Evolutionary conservation across 148 eudicot genomes (phyloP), one percentile per base, ranked within the genome.

Genomic region (Vaccinium macrocarpon): DNA sequence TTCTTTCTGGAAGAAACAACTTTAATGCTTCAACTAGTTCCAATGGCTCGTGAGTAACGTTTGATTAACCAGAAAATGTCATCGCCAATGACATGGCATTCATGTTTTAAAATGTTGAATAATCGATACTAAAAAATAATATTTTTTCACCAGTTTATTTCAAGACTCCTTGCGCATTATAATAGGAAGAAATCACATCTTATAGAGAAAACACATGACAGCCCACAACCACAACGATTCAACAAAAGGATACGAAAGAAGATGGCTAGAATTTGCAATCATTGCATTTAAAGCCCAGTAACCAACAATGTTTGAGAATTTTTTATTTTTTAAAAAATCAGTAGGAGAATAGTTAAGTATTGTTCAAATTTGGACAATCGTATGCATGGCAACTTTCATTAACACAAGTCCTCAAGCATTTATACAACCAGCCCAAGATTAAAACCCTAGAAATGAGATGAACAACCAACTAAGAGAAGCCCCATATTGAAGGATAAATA

Each of bases 21-120:
- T 48, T 78, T 25, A 51, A 78, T 78, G 61, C 81, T 78, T 52
- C 23, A 78, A 52, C 35, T 13, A 78, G 61, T 13, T 78, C 21
- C 81, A 52, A 27, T 52, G 62, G 42, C n/a, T 78, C n/a, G 3
- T 32, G 35, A 6, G 35, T 7, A n/a, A 27, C 3, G 3, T 16
- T 51, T 51, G n/a, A 76, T 48, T 9, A 35, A 42, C 5, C 52
- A 42, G 49, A 6, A 74, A 42, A 42, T 6, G 0, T 42, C 25
- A 42, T 16, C 11, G 13, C 77, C 77, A n/a, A 18, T 32, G 38
- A 73, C 50, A 1, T n/a, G 1, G 16, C 77, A 32, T 15, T 15
- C 11, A 18, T 73, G 25, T 73, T 7, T 38, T 38, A 73, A 73
- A 8, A 38, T 73, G 50, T 32, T 1, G 12, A 73, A 1, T 32